Base-by-base conservation (phyloP, 2,329 filamentous ascomycete species). In the Diaporthe longicolla region DNA sequence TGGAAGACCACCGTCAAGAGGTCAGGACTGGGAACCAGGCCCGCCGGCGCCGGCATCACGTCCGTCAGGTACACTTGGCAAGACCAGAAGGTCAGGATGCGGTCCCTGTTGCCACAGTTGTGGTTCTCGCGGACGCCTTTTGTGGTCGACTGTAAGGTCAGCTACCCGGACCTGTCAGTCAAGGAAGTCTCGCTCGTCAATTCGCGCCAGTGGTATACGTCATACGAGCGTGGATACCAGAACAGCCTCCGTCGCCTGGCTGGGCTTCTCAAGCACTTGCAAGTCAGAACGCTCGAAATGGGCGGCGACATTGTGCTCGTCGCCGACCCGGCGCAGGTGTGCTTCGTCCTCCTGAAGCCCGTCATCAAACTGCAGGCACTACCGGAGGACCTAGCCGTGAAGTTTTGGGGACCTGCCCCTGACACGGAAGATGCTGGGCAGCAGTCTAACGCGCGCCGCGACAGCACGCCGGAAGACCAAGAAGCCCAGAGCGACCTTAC, bases 41-140 rank as follows among this genome's bases (percentile, higher is more conserved):
- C 66, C 9, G 58, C 24, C 6, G n/a, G 9, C 0, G 52, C 71
- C 0, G 73, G 73, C 2, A 13, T 75, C 24, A 37, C 71, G 17
- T 73, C 58, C 1, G 71, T 65, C 1, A 45, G 73, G 8, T 70
- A 61, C 24, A 3, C 10, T 9, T 55, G 58, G 11, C 35, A 68
- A 58, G 58, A 61, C 24, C 15, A 5, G 6, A 70, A 29, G 15
- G 9, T 19, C 6, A 50, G 15, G 15, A 29, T 74, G 15, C 35
- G 35, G 3, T 26, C 35, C n/a, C 43, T 71, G 43, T 50, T 73
- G 13, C 57, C 71, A 7, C 32, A 21, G 5, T 21, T 75, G n/a
- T 75, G 73, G 73, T 75, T 75, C 50, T 69, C 71, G 11, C 73
- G 73, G 10, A 35, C 61, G 24, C 58, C 73, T 10, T 73, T 75